Evolutionary conservation across 208 protist genomes (phyloP).

Genomic region (Phytomonas francai): DNA sequence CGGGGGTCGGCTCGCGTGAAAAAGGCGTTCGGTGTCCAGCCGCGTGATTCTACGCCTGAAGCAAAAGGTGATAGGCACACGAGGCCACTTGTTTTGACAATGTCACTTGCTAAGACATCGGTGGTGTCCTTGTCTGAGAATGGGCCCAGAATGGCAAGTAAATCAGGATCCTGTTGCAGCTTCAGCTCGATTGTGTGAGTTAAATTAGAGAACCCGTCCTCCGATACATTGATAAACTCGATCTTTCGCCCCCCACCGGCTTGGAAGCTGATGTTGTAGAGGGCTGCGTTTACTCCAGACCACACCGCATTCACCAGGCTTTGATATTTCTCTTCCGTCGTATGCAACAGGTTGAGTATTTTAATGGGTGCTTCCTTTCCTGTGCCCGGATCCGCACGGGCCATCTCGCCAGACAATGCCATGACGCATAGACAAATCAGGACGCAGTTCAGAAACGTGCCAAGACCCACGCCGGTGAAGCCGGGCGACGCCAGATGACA

Average conservation of each 20-base stretch:
- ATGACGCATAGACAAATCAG: no score
- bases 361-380: constrained; percentile 10
- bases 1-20: constrained; percentile 32
- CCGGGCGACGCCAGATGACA: no score
- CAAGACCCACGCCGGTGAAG: no score
- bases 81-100: constrained; percentile 16
- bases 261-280: constrained; percentile 15
- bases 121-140: constrained; percentile 15
- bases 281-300: constrained; percentile 15
- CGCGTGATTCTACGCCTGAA: constrained; percentile 22
- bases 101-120: constrained; percentile 5
- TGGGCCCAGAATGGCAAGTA: constrained; percentile 1
- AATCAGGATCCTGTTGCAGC: not conserved
- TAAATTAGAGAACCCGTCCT: no score
- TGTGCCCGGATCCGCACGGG: not conserved
- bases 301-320: constrained; percentile 14
- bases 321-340: not conserved
- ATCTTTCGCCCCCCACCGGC: constrained; percentile 11
- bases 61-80: constrained; percentile 27
- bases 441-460: no score
- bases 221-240: no score
- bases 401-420: no score
- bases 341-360: constrained; percentile 18
- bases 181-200: not conserved
- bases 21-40: constrained; percentile 28